Percentiles rank a stretch among this genome's conserved stretches.
Conservation (phyloP, 2,329 filamentous ascomycete genomes). For the Xylaria multiplex region DNA sequence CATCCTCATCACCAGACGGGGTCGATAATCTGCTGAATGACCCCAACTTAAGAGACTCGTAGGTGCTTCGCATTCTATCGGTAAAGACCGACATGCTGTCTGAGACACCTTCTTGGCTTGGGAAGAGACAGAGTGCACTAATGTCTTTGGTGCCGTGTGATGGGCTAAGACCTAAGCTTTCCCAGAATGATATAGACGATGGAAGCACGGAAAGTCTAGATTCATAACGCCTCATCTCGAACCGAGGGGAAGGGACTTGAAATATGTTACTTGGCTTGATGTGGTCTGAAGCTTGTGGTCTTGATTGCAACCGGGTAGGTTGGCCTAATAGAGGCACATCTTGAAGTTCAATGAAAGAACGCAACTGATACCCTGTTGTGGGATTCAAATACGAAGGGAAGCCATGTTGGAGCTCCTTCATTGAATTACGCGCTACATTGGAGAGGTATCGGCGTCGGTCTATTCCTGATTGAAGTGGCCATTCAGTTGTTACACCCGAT, state of each 20-base stretch:
- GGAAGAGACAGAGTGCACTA: constrained; percentile 75
- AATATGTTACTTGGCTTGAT: constrained; percentile 65
- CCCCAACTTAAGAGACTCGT: constrained; percentile 79
- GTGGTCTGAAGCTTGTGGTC: constrained; percentile 59
- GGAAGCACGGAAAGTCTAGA: constrained; percentile 77
- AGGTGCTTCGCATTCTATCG: constrained; percentile 73
- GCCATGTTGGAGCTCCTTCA: constrained; percentile 58
- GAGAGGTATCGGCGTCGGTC: constrained; percentile 55
- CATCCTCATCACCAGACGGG: constrained; percentile 57
- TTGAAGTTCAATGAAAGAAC: constrained; percentile 65
- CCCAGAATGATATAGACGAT: constrained; percentile 82
- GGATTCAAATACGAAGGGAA: constrained; percentile 58
- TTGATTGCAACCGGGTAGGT: constrained; percentile 62
- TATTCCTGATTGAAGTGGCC: constrained; percentile 46
- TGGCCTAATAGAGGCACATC: constrained; percentile 66
- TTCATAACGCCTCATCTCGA: constrained; percentile 77
- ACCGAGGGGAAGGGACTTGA: constrained; percentile 72
- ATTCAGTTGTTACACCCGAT: constrained; percentile 42
- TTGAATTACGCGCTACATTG: constrained; percentile 58
- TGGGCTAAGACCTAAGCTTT: constrained; percentile 78
- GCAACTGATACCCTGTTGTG: constrained; percentile 55
- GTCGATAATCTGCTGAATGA: constrained; percentile 64
- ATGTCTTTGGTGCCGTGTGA: constrained; percentile 77
- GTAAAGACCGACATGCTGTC: constrained; percentile 72
- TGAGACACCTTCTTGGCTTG: constrained; percentile 69